phyloP scores from a whole-genome alignment of 306 rosid species.

The Ziziphus jujuba region DNA sequence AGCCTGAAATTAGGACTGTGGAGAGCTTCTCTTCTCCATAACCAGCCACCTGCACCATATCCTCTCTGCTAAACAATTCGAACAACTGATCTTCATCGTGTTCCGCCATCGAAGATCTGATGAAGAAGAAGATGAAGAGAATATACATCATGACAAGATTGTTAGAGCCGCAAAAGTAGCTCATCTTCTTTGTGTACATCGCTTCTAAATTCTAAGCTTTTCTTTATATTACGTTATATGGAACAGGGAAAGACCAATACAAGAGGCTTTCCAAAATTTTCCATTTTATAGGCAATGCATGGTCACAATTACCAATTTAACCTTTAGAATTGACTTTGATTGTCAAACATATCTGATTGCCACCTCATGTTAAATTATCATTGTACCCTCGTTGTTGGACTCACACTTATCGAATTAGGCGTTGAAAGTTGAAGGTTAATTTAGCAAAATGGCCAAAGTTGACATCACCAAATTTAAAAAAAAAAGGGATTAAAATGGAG shows the following conservation, averaged over 20 bases:
- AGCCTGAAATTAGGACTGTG: constrained; percentile 84
- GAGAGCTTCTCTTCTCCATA: constrained; percentile 93
- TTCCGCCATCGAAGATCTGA: constrained; percentile 1
- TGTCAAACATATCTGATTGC: constrained; percentile 2
- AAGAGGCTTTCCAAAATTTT: background rate
- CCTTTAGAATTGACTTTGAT: constrained; percentile 12
- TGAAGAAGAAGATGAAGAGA: background rate
- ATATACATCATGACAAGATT: constrained; percentile 18
- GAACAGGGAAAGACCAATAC: background rate
- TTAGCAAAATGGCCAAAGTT: constrained; percentile 17
- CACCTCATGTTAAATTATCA: background rate
- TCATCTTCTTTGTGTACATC: constrained; percentile 34
- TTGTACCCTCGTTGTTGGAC: background rate
- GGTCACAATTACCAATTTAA: background rate
- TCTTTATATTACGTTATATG: constrained; percentile 27
- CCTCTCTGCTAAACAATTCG: constrained; percentile 55
- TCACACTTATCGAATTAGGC: no score
- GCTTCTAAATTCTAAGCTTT: constrained; percentile 14
- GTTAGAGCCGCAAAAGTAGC: constrained; percentile 35
- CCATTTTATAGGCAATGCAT: constrained; percentile 13
- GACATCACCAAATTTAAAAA: background rate
- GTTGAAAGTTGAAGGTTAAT: no score
- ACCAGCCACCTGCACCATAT: constrained; percentile 68
- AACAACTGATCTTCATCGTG: constrained; percentile 23
- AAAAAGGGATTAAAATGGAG: background rate